Percentiles rank a stretch among this genome's conserved stretches.
phyloP scores from a whole-genome alignment of 2,329 filamentous ascomycete species.

The Nothomitra cinnamomea region DNA sequence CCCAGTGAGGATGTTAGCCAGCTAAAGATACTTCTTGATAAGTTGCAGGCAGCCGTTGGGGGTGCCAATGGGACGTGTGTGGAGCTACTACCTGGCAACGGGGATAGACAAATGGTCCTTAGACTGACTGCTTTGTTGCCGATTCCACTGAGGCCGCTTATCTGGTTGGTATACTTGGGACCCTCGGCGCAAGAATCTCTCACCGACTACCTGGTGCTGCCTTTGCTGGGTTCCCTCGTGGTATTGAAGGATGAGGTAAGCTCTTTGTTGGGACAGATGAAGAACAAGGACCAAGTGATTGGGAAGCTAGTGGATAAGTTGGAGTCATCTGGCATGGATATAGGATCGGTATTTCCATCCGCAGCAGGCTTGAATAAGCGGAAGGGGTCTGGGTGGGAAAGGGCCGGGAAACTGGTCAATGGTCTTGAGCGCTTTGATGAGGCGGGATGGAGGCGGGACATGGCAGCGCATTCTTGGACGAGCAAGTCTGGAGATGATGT shows the following conservation, averaged over 20 bases:
- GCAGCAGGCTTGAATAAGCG: conserved; percentile 28
- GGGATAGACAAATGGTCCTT: conserved; percentile 27
- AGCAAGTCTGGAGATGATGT: conserved; percentile 4
- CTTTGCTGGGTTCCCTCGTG: conserved; percentile 32
- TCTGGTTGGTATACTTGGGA: conserved; percentile 45
- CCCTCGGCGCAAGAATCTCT: conserved; percentile 24
- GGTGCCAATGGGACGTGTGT: conserved; percentile 20
- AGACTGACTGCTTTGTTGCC: conserved; percentile 43
- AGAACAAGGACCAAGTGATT: conserved; percentile 41
- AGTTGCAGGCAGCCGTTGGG: conserved; percentile 35
- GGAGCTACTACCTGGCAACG: conserved; percentile 10
- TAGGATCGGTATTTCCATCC: conserved; percentile 39
- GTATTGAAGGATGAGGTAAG: conserved; percentile 30
- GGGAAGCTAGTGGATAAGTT: conserved; percentile 40
- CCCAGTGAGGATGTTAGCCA: conserved; percentile 52
- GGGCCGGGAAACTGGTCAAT: conserved; percentile 35
- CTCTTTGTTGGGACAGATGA: conserved; percentile 31
- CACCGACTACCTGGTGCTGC: conserved; percentile 33
- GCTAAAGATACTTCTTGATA: conserved; percentile 47
- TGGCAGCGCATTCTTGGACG: conserved; percentile 10
- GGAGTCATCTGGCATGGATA: conserved; percentile 36
- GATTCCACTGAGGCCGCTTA: conserved; percentile 41
- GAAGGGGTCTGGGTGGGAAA: conserved; percentile 27
- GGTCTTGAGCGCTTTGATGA: conserved; percentile 38
- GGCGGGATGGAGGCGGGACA: conserved; percentile 24